Evolutionary conservation across 129 eudicot species (phyloP).

Genomic region (Escallonia rubra): DNA sequence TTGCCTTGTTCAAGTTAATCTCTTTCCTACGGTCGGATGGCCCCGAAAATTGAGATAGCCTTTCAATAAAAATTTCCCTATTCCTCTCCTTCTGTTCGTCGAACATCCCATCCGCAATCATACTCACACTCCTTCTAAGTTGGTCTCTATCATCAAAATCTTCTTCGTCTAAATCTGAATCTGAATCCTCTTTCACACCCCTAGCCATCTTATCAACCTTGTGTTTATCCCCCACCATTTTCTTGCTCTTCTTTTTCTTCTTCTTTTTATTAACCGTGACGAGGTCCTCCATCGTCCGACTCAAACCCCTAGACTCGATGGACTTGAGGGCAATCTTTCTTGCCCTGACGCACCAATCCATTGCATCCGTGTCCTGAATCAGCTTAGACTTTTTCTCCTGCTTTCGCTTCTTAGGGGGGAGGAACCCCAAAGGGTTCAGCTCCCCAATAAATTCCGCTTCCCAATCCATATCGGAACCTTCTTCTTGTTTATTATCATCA

Average conservation of each 20-base stretch:
- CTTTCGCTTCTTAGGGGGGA: conserved; percentile 46
- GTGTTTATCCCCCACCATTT: conserved; percentile 16
- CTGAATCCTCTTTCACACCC: conserved; percentile 17
- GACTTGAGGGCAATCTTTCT: conserved; percentile 80
- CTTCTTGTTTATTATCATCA: conserved; percentile 8
- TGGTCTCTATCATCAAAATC: conserved; percentile 26
- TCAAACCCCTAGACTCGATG: conserved; percentile 77
- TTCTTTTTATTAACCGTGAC: conserved; percentile 37
- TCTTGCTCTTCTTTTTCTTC: conserved; percentile 44
- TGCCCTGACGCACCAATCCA: conserved; percentile 95
- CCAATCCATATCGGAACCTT: conserved; percentile 42
- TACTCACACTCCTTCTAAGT: conserved; percentile 42
- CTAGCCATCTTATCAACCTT: conserved; percentile 17
- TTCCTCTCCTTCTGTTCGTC: conserved; percentile 51
- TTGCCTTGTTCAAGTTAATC: conserved; percentile 54
- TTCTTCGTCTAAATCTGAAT: conserved; percentile 34
- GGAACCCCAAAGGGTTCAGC: conserved; percentile 24
- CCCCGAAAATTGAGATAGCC: conserved; percentile 71
- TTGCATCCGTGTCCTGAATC: conserved; percentile 45
- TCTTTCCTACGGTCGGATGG: conserved; percentile 74
- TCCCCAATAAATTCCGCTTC: conserved; percentile 76
- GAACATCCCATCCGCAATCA: conserved; percentile 79
- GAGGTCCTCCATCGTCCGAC: conserved; percentile 39
- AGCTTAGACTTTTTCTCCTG: conserved; percentile 36
- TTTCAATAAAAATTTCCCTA: conserved; percentile 59